Evolutionary conservation across 2,329 filamentous ascomycete genomes (phyloP).

Genomic region (Trichophyton rubrum): DNA sequence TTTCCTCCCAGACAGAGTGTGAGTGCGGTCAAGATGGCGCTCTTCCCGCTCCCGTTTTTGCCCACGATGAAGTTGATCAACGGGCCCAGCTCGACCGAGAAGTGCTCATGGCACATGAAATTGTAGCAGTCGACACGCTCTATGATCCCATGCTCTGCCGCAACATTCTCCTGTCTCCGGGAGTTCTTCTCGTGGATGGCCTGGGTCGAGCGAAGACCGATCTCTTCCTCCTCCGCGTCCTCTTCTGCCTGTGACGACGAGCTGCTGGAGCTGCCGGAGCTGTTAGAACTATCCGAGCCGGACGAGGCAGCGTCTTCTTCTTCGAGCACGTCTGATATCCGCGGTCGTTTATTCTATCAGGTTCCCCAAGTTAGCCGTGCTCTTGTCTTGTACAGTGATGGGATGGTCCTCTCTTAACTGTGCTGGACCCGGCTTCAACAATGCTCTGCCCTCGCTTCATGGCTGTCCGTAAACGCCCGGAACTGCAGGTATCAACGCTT

Average conservation of each 20-base stretch:
- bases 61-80: constrained; percentile 97
- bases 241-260: constrained; percentile 13
- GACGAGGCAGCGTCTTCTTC: constrained; percentile 18
- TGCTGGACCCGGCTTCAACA: background rate
- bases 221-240: constrained; percentile 21
- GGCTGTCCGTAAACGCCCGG: background rate
- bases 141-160: constrained; percentile 74
- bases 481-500: background rate
- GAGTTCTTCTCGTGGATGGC: constrained; percentile 42
- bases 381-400: background rate
- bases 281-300: background rate
- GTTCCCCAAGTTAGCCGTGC: background rate
- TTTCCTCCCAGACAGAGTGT: constrained; percentile 93
- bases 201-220: constrained; percentile 53
- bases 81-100: constrained; percentile 76
- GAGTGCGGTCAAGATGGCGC: constrained; percentile 82
- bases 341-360: constrained; percentile 33
- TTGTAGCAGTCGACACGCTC: constrained; percentile 78
- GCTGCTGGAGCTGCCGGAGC: constrained; percentile 14
- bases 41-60: constrained; percentile 96
- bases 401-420: background rate
- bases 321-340: constrained; percentile 21
- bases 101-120: constrained; percentile 87
- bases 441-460: background rate
- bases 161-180: constrained; percentile 53